Base-by-base conservation (phyloP, 176 grass and related monocot genomes). In the Melocanna baccifera region DNA sequence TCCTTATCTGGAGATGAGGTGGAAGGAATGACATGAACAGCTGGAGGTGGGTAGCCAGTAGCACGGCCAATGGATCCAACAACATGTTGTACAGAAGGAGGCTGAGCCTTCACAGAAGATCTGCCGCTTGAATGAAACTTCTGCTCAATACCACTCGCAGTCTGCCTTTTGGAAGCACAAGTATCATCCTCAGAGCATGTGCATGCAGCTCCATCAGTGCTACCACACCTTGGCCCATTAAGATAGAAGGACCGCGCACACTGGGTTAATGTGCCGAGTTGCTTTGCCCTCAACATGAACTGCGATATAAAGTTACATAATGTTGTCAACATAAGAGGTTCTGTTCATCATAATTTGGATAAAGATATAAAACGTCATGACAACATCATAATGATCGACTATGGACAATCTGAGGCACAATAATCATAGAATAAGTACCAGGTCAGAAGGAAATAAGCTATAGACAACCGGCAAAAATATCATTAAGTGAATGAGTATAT, bases 281-380 rank as follows among this genome's bases (percentile, higher is more conserved):
- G 96, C 87, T 98, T 98, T 85, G 96, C 84, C 77, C 93, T 91
- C 83, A 98, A 91, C 96, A 98, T 98, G 88, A 86, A 92, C 92
- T 95, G 93, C 76, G 90, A 84, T 53, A 58, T 67, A 15, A 57
- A 77, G 48, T 62, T 39, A 80, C 9, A 75, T 16, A n/a, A 29
- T 83, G 79, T 86, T 59, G 76, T 53, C 23, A 81, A 70, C 3
- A 32, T 29, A 71, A 22, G 13, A 70, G 22, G 11, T 71, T 63
- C 32, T 61, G 11, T 11, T 71, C 55, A 16, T 65, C 18, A 12
- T 37, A 46, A 56, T 56, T 23, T 52, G 3, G 32, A 42, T 71
- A 25, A 45, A 43, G 11, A 47, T 18, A 83, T 70, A 62, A 20
- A 58, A 63, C 48, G 18, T 62, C 4, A 7, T 37, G 16, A 87